Percentiles rank a stretch among this genome's conserved stretches.
Evolutionary conservation across 2,329 filamentous ascomycete genomes (phyloP).

Genomic region (Monascus ruber): DNA sequence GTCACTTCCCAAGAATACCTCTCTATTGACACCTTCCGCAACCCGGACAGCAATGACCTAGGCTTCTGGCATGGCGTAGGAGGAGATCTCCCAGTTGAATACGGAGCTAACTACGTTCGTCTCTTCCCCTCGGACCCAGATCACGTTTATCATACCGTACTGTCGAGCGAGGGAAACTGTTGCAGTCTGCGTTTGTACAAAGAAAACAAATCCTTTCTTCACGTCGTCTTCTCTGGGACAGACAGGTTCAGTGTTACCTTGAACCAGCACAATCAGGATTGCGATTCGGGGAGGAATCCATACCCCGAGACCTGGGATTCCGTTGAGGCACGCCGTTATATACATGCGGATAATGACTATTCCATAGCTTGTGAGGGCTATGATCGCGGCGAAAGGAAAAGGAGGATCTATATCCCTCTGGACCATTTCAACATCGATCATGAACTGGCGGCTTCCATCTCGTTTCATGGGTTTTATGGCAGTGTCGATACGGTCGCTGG

Average conservation of each 20-base stretch:
- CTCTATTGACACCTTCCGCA: conserved; percentile 52
- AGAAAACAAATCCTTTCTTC: conserved; percentile 43
- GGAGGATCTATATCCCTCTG: conserved; percentile 56
- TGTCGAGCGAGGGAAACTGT: conserved; percentile 42
- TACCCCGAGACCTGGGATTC: conserved; percentile 59
- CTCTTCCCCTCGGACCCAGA: conserved; percentile 50
- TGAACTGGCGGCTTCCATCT: conserved; percentile 45
- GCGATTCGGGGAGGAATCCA: conserved; percentile 44
- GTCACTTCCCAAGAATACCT: conserved; percentile 7
- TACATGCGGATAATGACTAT: conserved; percentile 4
- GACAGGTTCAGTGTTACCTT: conserved; percentile 53
- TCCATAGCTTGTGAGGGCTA: too few species aligned
- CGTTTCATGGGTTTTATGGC: conserved; percentile 54
- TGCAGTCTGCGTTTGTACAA: conserved; percentile 44
- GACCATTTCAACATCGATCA: conserved; percentile 55
- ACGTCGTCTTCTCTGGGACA: conserved; percentile 52
- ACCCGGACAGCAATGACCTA: conserved; percentile 44
- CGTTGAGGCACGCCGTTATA: conserved; percentile 52
- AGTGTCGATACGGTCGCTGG: conserved; percentile 7
- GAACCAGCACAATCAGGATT: conserved; percentile 55
- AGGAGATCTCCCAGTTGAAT: conserved; percentile 45
- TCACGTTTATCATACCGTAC: conserved; percentile 50
- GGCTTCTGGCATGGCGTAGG: conserved; percentile 57
- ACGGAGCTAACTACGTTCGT: conserved; percentile 41
- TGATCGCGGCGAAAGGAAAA: conserved; percentile 6